Conservation (phyloP, 2,329 filamentous ascomycete species). For the Dothidotthia symphoricarpi region DNA sequence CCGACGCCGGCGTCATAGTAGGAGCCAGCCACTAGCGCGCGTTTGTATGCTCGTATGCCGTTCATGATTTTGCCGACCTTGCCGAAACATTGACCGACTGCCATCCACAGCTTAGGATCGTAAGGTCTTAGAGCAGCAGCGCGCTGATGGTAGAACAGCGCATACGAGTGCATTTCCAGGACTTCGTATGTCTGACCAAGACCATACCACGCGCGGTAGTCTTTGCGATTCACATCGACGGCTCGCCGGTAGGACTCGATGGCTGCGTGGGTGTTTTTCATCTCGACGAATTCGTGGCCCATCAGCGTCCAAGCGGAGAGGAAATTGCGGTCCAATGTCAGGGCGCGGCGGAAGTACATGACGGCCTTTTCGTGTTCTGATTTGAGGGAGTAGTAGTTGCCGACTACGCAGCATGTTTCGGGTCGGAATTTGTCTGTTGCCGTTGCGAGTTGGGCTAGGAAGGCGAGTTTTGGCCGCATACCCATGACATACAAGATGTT, state of each 20-base stretch:
- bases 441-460: slow-evolving; percentile 86
- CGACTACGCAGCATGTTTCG: slow-evolving; percentile 93
- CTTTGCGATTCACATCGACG: slow-evolving; percentile 91
- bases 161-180: slow-evolving; percentile 96
- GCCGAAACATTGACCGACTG: slow-evolving; percentile 85
- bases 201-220: slow-evolving; percentile 98
- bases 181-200: slow-evolving; percentile 96
- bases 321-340: slow-evolving; percentile 86
- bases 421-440: slow-evolving; percentile 93
- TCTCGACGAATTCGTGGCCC: slow-evolving; percentile 97
- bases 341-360: slow-evolving; percentile 90
- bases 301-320: slow-evolving; percentile 97
- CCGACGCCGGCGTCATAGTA: slow-evolving; percentile 70
- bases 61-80: slow-evolving; percentile 86
- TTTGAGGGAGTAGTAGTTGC: slow-evolving; percentile 93
- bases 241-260: slow-evolving; percentile 96
- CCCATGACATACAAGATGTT: slow-evolving; percentile 96
- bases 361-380: slow-evolving; percentile 97
- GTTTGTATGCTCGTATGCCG: slow-evolving; percentile 91
- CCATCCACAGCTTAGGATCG: slow-evolving; percentile 99
- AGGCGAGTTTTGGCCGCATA: slow-evolving; percentile 82
- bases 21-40: slow-evolving; percentile 82
- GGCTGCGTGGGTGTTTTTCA: slow-evolving; percentile 97
- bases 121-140: slow-evolving; percentile 90
- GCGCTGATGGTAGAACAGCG: slow-evolving; percentile 95